These are phyloP conservation scores for Trichosanthes truncata DNA, from an alignment of 306 rosid genomes.

Conservation along the genomic window DNA sequence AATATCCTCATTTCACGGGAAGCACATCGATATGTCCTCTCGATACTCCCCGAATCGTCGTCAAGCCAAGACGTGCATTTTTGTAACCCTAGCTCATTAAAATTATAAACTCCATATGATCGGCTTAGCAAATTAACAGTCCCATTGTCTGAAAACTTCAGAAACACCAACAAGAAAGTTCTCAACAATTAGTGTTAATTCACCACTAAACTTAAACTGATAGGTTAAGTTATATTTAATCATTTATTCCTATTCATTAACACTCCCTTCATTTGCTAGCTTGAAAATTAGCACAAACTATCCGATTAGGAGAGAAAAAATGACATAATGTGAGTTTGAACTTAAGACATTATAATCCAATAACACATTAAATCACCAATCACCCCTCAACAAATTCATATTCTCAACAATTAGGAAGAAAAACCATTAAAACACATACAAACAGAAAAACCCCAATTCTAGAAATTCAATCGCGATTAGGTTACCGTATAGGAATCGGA, in stretches of 20 bases:
- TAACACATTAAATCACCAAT: not conserved
- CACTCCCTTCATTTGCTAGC: not conserved
- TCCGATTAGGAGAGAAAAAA: not conserved
- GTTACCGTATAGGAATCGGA: conserved; percentile 75
- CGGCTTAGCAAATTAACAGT: conserved; percentile 82
- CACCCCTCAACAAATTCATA: not conserved
- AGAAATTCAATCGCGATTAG: not conserved
- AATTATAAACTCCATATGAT: conserved; percentile 84
- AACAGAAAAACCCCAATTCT: not conserved
- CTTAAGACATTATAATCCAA: not conserved
- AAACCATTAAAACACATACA: not conserved
- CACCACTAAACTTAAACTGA: not conserved
- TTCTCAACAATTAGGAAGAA: not conserved
- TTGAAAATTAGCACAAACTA: not conserved
- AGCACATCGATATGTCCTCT: conserved; percentile 65
- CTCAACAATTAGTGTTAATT: not conserved
- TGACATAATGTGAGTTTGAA: not conserved
- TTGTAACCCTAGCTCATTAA: conserved; percentile 88
- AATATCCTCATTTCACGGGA: conserved; percentile 83
- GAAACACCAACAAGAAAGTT: not conserved
- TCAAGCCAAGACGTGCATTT: conserved; percentile 57
- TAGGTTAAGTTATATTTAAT: not conserved
- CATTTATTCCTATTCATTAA: not conserved
- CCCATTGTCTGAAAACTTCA: conserved; percentile 80
- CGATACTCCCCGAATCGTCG: conserved; percentile 33